These are phyloP conservation scores for Penicillium bialowiezense DNA, from an alignment of 495 filamentous ascomycete genomes.

Conservation along the genomic window DNA sequence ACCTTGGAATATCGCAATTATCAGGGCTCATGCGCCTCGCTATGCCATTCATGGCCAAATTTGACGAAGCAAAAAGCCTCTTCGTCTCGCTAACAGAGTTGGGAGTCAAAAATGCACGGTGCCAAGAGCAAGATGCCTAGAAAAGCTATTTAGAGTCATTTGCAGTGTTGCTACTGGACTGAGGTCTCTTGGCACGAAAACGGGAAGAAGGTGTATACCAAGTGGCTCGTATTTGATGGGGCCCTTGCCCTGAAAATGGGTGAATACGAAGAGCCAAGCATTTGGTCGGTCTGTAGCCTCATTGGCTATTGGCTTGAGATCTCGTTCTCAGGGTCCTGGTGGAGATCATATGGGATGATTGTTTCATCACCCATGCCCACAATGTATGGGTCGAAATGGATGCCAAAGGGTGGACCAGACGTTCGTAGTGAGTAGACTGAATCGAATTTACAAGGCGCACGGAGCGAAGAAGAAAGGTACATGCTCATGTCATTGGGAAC, in stretches of 20 bases:
- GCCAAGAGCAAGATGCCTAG: background rate
- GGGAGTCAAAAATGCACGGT: background rate
- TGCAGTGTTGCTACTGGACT: background rate
- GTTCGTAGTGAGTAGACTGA: too few relatives aligned
- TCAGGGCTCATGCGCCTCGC: background rate
- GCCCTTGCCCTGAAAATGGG: constrained; percentile 1
- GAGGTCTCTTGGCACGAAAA: background rate
- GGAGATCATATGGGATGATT: too few relatives aligned
- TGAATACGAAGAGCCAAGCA: constrained; percentile 15
- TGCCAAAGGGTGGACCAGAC: too few relatives aligned
- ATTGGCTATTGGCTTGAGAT: background rate
- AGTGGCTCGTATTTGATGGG: constrained; percentile 9
- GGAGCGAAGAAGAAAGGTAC: background rate
- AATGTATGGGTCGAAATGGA: too few relatives aligned
- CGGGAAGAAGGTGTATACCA: background rate
- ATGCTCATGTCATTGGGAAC: background rate
- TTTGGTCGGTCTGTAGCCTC: background rate
- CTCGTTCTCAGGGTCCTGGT: background rate
- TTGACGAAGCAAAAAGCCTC: background rate
- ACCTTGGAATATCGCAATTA: background rate
- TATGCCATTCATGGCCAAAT: background rate
- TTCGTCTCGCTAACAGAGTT: background rate
- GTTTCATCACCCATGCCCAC: too few relatives aligned
- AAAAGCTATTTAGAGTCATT: background rate
- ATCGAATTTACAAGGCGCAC: too few relatives aligned